phyloP scores from a whole-genome alignment of 1,139 yeast genomes.

The Pichia cactophila region DNA sequence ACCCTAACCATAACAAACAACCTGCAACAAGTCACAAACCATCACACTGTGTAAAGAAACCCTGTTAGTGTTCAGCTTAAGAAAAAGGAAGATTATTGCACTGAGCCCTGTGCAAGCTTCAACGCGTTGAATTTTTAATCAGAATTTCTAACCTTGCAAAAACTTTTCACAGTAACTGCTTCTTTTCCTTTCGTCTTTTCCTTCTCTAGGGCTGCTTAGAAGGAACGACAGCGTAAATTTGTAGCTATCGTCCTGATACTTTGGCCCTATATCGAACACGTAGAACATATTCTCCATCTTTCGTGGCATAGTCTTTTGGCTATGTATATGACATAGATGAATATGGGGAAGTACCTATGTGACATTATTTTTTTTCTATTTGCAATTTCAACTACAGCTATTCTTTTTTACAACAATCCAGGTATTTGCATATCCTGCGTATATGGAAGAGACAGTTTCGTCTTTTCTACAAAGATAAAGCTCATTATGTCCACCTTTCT shows the following conservation, averaged over 20 bases:
- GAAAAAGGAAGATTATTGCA: no score
- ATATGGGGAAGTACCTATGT: constrained; percentile 76
- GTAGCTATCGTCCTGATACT: constrained; percentile 39
- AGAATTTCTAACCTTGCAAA: background rate
- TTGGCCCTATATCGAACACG: constrained; percentile 54
- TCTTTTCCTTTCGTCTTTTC: background rate
- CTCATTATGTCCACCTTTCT: constrained; percentile 10
- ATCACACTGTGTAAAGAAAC: no score
- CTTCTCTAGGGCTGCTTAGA: constrained; percentile 9
- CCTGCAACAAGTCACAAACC: no score
- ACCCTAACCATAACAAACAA: no score
- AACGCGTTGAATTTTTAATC: no score
- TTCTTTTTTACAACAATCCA: constrained; percentile 25
- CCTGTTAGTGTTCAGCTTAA: no score
- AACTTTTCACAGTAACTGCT: background rate
- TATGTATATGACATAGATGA: constrained; percentile 43
- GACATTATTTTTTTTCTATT: constrained; percentile 34
- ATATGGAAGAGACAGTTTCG: constrained; percentile 22
- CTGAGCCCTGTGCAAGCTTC: no score
- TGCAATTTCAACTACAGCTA: background rate
- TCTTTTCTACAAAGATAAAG: background rate
- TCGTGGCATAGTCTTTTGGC: constrained; percentile 32
- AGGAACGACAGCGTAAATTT: constrained; percentile 11
- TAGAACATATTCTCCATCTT: constrained; percentile 77
- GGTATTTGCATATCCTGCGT: constrained; percentile 40